These are phyloP conservation scores for Diplodia scrobiculata DNA, from an alignment of 2,329 filamentous ascomycete genomes.

Conservation along the genomic window DNA sequence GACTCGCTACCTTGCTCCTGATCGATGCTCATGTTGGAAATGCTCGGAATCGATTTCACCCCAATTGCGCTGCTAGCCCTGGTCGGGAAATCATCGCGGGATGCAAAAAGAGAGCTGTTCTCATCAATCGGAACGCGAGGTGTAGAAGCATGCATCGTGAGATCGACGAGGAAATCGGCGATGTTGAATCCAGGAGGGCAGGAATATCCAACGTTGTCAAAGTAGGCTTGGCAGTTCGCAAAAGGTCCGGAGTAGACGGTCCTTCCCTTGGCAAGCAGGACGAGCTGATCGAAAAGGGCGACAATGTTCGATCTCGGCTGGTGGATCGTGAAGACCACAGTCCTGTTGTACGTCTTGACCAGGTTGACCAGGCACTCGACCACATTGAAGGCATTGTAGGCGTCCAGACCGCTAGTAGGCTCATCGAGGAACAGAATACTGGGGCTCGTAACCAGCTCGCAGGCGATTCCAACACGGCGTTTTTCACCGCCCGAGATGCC, in stretches of 20 bases:
- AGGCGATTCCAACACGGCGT: slow-evolving; percentile 92
- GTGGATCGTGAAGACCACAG: slow-evolving; percentile 97
- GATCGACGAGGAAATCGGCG: slow-evolving; percentile 93
- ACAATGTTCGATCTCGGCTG: slow-evolving; percentile 98
- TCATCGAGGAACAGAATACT: slow-evolving; percentile 97
- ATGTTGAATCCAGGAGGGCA: slow-evolving; percentile 98
- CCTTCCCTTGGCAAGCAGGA: slow-evolving; percentile 84
- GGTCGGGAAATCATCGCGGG: slow-evolving; percentile 65
- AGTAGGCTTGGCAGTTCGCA: slow-evolving; percentile 83
- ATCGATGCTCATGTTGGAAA: slow-evolving; percentile 70
- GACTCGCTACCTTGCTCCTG: slow-evolving; percentile 60
- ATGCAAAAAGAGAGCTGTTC: slow-evolving; percentile 61
- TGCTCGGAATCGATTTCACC: slow-evolving; percentile 86
- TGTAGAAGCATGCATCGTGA: slow-evolving; percentile 90
- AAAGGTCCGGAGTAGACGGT: slow-evolving; percentile 95
- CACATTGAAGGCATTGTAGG: slow-evolving; percentile 97
- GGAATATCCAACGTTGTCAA: slow-evolving; percentile 85
- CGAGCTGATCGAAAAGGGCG: slow-evolving; percentile 89
- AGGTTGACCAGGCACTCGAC: slow-evolving; percentile 92
- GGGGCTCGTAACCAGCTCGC: slow-evolving; percentile 94
- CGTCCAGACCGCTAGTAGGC: slow-evolving; percentile 92
- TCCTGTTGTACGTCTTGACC: slow-evolving; percentile 94
- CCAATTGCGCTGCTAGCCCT: slow-evolving; percentile 84
- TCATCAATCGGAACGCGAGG: slow-evolving; percentile 59
- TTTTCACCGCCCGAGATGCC: slow-evolving; percentile 98